Evolutionary conservation across 352 stramenopile species (phyloP).

Genomic region (Phytophthora aleatoria): DNA sequence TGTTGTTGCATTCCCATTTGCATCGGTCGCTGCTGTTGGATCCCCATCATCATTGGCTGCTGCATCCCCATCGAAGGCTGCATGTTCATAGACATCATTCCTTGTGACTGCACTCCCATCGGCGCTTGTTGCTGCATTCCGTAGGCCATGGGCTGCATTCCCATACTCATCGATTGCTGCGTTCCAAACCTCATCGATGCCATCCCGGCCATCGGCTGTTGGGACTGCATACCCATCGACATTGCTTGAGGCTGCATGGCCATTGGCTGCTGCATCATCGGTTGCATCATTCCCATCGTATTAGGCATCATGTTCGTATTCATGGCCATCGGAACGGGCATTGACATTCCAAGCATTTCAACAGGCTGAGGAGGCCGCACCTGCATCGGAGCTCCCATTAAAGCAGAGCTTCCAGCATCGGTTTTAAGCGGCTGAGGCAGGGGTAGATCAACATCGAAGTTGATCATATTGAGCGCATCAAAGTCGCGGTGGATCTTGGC

Average conservation of each 20-base stretch:
- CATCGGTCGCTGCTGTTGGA: slow-evolving; percentile 15
- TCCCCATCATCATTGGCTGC: slow-evolving; percentile 11
- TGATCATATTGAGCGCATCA: slow-evolving; percentile 82
- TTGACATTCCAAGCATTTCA: slow-evolving; percentile 25
- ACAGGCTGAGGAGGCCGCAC: slow-evolving; percentile 46
- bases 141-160: slow-evolving; percentile 17
- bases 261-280: slow-evolving; percentile 13
- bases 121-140: slow-evolving; percentile 11
- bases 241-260: slow-evolving; percentile 7
- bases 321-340: slow-evolving; percentile 11
- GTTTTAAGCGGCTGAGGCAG: slow-evolving; percentile 6
- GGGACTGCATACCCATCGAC: slow-evolving; percentile 7
- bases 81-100: slow-evolving; percentile 22
- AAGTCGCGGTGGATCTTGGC: slow-evolving; percentile 63
- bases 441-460: slow-evolving; percentile 56
- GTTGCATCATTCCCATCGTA: slow-evolving; percentile 26
- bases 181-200: slow-evolving; percentile 1
- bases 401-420: neutral
- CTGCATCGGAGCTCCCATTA: slow-evolving; percentile 5
- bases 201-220: neutral
- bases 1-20: slow-evolving; percentile 16
- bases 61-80: slow-evolving; percentile 19
- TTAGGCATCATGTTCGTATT: neutral
- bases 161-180: neutral
- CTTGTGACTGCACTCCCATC: slow-evolving; percentile 17